phyloP scores from a whole-genome alignment of 345 rosid species.

The Noccaea bulbosa region DNA sequence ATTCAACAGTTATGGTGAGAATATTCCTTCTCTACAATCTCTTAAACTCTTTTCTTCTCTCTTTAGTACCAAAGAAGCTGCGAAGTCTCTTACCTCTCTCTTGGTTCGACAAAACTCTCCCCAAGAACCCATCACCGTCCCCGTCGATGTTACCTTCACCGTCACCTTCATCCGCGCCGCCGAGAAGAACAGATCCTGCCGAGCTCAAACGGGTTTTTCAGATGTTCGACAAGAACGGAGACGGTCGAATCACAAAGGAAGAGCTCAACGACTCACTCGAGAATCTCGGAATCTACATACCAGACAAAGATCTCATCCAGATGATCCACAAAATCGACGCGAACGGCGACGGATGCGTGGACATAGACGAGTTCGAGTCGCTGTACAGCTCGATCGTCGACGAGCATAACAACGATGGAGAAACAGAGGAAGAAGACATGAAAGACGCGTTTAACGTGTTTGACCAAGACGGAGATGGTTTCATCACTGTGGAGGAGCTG shows the following conservation, averaged over 20 bases:
- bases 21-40: conserved; percentile 42
- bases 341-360: conserved; percentile 45
- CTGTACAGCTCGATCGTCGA: conserved; percentile 43
- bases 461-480: conserved; percentile 47
- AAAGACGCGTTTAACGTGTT: conserved; percentile 48
- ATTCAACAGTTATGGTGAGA: conserved; percentile 41
- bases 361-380: conserved; percentile 43
- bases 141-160: conserved; percentile 19
- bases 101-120: conserved; percentile 42
- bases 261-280: conserved; percentile 46
- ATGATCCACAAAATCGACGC: conserved; percentile 44
- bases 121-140: conserved; percentile 28
- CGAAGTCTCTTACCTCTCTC: conserved; percentile 41
- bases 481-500: conserved; percentile 45
- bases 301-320: conserved; percentile 41
- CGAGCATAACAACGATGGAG: conserved; percentile 40
- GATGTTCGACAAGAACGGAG: conserved; percentile 47
- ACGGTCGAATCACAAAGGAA: conserved; percentile 44
- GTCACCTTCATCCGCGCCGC: neutral
- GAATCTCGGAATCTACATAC: conserved; percentile 48
- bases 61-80: conserved; percentile 42
- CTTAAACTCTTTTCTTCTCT: conserved; percentile 40
- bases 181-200: conserved; percentile 25
- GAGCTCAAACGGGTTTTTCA: conserved; percentile 46
- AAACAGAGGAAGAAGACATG: conserved; percentile 49